Conservation (phyloP, 345 rosid genomes). For the Sapria himalayana region DNA sequence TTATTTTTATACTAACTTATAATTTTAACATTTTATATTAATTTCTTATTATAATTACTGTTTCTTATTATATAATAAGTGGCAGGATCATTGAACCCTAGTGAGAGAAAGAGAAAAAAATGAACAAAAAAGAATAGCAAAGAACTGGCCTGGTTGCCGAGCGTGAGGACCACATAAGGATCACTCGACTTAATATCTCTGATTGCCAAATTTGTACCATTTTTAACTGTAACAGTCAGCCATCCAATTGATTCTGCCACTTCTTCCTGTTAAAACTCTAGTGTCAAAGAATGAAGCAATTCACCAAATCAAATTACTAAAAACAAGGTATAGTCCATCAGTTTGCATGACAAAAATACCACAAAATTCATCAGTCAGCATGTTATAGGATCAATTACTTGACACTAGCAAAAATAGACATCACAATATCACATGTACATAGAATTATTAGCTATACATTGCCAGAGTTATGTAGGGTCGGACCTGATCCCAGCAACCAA, state of each 20-base stretch:
- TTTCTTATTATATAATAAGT: slow-evolving; percentile 2
- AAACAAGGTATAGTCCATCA: no score
- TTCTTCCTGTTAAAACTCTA: slow-evolving; percentile 37
- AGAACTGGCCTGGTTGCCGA: slow-evolving; percentile 62
- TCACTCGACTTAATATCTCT: slow-evolving; percentile 95
- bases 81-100: not conserved
- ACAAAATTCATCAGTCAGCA: no score
- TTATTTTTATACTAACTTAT: no score
- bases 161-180: slow-evolving; percentile 63
- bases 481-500: no score
- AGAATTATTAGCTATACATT: no score
- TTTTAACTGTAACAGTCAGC: slow-evolving; percentile 49
- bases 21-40: no score
- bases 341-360: no score
- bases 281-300: slow-evolving; percentile 7
- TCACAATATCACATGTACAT: no score
- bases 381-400: no score
- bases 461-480: no score
- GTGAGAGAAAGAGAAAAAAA: slow-evolving; percentile 2
- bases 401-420: no score
- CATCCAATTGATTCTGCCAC: slow-evolving; percentile 78
- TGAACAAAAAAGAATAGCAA: not conserved
- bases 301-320: slow-evolving; percentile 1
- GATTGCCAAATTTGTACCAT: slow-evolving; percentile 60
- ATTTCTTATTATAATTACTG: no score